Evolutionary conservation across 1,284 basidiomycete species (phyloP), one percentile per base, ranked within the genome.

Genomic region (Acaromyces ingoldii): DNA sequence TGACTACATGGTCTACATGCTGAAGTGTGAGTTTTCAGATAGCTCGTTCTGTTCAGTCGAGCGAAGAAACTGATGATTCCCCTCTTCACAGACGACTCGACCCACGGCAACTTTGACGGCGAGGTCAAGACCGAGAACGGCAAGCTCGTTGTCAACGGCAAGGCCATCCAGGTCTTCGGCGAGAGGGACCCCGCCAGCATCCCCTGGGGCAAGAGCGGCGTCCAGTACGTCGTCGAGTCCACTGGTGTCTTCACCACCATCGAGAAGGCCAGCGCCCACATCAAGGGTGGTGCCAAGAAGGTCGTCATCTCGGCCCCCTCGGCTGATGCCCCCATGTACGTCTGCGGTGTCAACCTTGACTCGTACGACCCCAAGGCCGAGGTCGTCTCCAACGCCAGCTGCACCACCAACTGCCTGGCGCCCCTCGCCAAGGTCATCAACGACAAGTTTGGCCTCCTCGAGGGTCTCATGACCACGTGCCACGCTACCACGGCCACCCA

Each of bases 221-320:
- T 92, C 65, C 82, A 89, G 41, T 98, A 98, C 83, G 82, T 98
- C 62, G 85, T 99, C 77, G 93, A 99, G 81, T 91, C 95, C 49
- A 98, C 93, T 71, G 93, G 95, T 87, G 93, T 98, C 78, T 98
- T 98, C 84, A 98, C 93, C 78, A 96, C 93, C 76, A 84, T 63
- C 43, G 81, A 82, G 58, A 92, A 89, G 82, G 93, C 95, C 57
- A 82, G 82, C 51, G 85, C 85, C 68, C 93, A 99, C 82, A 82
- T 99, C 80, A 92, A 95, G 81, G 93, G 95, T 76, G 95, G 95
- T 78, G 93, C 95, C 78, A 97, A 98, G 86, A 98, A 97, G 83
- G 93, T 99, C 77, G 83, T 99, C 81, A 98, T 99, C 84, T 96
- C 93, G 67, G 95, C 93, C 53, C 93, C 93, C 70, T 98, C 95